Evolutionary conservation across 2,329 filamentous ascomycete genomes (phyloP), one percentile per base, ranked within the genome.

Genomic region (Beauveria bassiana): DNA sequence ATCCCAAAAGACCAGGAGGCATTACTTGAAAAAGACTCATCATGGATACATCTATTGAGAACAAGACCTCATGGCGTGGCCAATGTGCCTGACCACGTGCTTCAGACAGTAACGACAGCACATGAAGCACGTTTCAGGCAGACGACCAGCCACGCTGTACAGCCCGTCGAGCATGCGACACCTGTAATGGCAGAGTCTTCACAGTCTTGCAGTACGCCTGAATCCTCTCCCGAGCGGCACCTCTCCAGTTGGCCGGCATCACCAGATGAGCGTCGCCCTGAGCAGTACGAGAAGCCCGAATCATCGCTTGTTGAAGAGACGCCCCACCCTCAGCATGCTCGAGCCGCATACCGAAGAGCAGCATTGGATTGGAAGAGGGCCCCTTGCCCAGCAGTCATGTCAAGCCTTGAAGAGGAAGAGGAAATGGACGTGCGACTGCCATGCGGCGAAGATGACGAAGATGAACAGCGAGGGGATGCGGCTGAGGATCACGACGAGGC

Each of bases 1-100:
- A 70, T 80, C 7, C 74, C 77, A 0, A 70, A 68, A 18, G 72
- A 77, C 46, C 79, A 81, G 64, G 69, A 69, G 28, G 58, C 59
- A 4, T 66, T 80, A 2, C 67, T 80, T 1, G 70, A 74, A 2
- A 61, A 65, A 0, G 55, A 68, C 3, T 68, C 72, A 57, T 70
- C 77, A 1, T 80, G 78, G 78, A 70, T 70, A 3, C 64, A 69
- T 3, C 65, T 68, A 43, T 54, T 69, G 6, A 68, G 65, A 49
- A 65, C 66, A 16, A 63, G 62, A 9, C 64, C 66, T 20, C 67
- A 69, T 10, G 70, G 68, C 2, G 38, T 67, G 3, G 64, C 65
- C 47, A 73, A 75, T 51, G 65, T 79, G 12, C 78, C 78, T 1
- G 61, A 63, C 3, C 67, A 72, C 45, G 71, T 78, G 10, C 59